Base-by-base conservation (phyloP, 108 stramenopile genomes). In the Fistulifera pelliculosa region DNA sequence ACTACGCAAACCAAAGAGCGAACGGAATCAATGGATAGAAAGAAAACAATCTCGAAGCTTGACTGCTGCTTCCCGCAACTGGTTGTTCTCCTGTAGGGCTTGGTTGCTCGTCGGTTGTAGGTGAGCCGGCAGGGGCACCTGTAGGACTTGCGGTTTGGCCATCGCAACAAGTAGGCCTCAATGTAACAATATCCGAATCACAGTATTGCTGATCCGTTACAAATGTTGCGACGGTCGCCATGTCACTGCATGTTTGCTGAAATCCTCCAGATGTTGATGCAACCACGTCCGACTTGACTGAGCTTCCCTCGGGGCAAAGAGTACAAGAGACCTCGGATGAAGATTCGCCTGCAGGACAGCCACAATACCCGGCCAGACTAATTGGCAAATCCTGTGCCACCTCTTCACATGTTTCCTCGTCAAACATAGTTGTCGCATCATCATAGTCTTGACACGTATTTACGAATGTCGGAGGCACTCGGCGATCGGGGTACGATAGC, bases 381-480 rank as follows among this genome's bases (percentile, higher is more conserved):
- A 54, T 54, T 5, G 53, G 27, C 12, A 17, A 17, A n/a, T 15
- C 15, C n/a, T 54, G n/a, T 8, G 18, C 5, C 12, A 39, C 1
- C 27, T 31, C 7, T 3, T n/a, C n/a, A 28, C 53, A 54, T 8
- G 27, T 35, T 3, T 21, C 19, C 16, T 54, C 28, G n/a, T 31
- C 27, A 10, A 31, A 38, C 18, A 19, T 35, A 15, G 35, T 35
- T 15, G 31, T 18, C 8, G 21, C 23, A 27, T 27, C 27, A 39
- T 39, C 18, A 12, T 27, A 27, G 21, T 54, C 53, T 17, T 38
- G 38, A 13, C 53, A 54, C 5, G 53, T 54, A 18, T 35, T 38
- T 15, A 2, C 35, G 15, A 54, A 54, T 13, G 15, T 27, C 1
- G 53, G 53, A n/a, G 53, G 53, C 18, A 54, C 15, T 13, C 23